Evolutionary conservation across 163 green algal species (phyloP).

Genomic region (Coccomyxa subellipsoidea): DNA sequence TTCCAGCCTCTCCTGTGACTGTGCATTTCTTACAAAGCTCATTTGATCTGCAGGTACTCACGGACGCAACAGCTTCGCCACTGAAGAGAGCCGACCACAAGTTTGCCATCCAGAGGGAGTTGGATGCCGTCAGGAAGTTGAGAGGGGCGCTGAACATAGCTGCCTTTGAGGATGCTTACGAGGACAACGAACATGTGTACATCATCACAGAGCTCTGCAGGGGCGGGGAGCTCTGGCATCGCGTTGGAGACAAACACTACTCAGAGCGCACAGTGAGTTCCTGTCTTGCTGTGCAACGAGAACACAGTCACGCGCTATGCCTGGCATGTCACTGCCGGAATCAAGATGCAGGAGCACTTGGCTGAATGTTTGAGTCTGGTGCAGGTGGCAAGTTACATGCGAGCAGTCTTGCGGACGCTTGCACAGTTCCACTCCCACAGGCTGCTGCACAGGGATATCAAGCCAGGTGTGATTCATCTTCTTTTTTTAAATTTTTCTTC

Average conservation of each 20-base stretch:
- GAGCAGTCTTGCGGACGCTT: slow-evolving; percentile 77
- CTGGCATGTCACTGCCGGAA: no score
- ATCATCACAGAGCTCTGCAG: slow-evolving; percentile 91
- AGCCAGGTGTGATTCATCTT: slow-evolving; percentile 28
- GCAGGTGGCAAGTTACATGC: slow-evolving; percentile 83
- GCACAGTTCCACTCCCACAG: slow-evolving; percentile 81
- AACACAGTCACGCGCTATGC: not conserved
- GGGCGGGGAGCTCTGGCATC: slow-evolving; percentile 85
- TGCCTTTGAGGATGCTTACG: slow-evolving; percentile 65
- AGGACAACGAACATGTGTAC: slow-evolving; percentile 84
- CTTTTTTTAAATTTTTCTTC: not conserved
- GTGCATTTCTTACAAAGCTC: not conserved
- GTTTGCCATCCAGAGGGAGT: slow-evolving; percentile 63
- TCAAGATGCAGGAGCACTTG: no score
- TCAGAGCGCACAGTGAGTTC: slow-evolving; percentile 67
- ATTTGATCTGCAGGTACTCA: not conserved
- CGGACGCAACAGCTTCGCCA: not conserved
- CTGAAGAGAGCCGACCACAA: not conserved
- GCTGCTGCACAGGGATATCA: slow-evolving; percentile 91
- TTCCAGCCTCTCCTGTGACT: not conserved
- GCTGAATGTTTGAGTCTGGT: not conserved
- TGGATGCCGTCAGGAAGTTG: slow-evolving; percentile 61
- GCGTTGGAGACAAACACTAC: slow-evolving; percentile 67
- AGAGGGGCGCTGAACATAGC: slow-evolving; percentile 76
- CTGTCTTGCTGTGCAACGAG: not conserved